A percentile compares a stretch with the other conserved stretches of the same genome.
Evolutionary conservation across 495 filamentous ascomycete genomes (phyloP).

Genomic region (Trichoderma virens): DNA sequence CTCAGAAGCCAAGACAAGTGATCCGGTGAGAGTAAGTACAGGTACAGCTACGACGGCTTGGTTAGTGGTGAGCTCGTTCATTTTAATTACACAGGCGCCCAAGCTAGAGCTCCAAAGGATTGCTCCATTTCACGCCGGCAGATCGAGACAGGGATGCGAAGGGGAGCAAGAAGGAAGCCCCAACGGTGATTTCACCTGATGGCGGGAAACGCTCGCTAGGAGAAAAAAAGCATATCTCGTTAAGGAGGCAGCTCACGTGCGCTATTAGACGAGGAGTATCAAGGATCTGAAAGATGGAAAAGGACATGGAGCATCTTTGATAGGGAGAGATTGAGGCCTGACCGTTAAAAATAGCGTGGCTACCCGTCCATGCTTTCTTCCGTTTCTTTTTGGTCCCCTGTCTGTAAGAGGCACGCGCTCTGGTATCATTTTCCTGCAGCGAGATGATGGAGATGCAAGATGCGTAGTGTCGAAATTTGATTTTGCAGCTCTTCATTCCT

Average conservation of each 20-base stretch:
- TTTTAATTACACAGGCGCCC: too few relatives aligned
- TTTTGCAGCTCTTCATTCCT: not conserved
- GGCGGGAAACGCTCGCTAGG: not conserved
- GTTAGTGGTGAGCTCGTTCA: too few relatives aligned
- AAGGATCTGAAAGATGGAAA: not conserved
- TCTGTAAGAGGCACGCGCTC: not conserved
- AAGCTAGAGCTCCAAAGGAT: not conserved
- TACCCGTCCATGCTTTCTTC: not conserved
- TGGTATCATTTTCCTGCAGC: not conserved
- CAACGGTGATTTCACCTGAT: not conserved
- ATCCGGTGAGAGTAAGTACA: too few relatives aligned
- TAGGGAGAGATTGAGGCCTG: not conserved
- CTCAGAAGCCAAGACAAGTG: too few relatives aligned
- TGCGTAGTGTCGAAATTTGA: not conserved
- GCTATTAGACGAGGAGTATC: not conserved
- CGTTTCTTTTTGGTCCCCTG: not conserved
- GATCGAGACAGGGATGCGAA: not conserved
- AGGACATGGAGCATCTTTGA: not conserved
- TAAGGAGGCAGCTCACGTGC: conserved; percentile 5
- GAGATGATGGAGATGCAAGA: not conserved
- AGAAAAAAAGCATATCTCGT: not conserved
- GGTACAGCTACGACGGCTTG: too few relatives aligned
- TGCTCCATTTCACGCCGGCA: not conserved
- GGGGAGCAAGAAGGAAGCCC: not conserved
- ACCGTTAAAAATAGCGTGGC: not conserved